phyloP scores from a whole-genome alignment of 2,329 filamentous ascomycete genomes.

The Chaetomium sp. region DNA sequence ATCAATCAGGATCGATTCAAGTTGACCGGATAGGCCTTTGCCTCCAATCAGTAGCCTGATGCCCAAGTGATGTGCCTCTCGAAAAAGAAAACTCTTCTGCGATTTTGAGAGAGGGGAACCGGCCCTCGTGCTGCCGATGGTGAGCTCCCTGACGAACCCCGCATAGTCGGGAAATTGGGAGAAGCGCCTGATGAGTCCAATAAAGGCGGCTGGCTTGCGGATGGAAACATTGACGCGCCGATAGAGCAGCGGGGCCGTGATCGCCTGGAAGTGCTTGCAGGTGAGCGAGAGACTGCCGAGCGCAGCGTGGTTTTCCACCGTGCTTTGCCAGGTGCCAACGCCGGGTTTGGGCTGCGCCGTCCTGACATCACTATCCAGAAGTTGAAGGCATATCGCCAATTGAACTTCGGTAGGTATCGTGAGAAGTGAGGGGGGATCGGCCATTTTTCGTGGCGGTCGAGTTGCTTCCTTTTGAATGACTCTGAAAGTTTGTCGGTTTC shows the following conservation, averaged over 20 bases:
- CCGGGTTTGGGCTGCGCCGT: background rate
- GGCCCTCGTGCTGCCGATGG: background rate
- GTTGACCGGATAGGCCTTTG: background rate
- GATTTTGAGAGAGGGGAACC: background rate
- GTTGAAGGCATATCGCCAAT: background rate
- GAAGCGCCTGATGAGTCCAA: background rate
- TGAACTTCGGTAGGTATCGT: constrained; percentile 1
- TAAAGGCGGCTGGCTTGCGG: background rate
- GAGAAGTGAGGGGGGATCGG: background rate
- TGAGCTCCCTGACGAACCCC: background rate
- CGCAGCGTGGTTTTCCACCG: background rate
- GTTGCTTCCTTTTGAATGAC: background rate
- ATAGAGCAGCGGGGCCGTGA: background rate
- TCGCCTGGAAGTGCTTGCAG: background rate
- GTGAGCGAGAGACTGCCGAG: background rate
- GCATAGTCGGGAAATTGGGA: background rate
- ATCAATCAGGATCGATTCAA: background rate
- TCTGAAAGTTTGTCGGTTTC: background rate
- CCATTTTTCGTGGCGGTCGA: background rate
- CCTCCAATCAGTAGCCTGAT: background rate
- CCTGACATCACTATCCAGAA: background rate
- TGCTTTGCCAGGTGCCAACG: background rate
- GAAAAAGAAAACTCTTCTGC: background rate
- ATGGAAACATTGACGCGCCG: background rate
- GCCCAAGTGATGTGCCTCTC: background rate